Percentiles rank a stretch among this genome's conserved stretches.
Conservation (phyloP, 306 rosid genomes). For the Corylus americana region DNA sequence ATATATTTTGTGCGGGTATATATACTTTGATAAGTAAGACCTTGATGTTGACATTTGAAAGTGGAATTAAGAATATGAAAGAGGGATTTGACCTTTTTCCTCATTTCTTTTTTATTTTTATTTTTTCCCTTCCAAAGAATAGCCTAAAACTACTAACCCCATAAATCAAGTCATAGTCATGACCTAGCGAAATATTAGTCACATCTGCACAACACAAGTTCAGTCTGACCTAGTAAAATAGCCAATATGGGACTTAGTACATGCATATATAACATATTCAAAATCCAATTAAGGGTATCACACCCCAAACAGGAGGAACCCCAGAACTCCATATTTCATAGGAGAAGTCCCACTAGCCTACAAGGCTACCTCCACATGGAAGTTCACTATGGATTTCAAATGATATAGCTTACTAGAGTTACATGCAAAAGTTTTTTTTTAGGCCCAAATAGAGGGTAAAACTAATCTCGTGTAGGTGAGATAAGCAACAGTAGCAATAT, state of each 20-base stretch:
- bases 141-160: not conserved
- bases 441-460: constrained; percentile 8
- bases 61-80: not conserved
- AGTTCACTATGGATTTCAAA: not conserved
- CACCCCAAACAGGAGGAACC: not conserved
- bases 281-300: too few relatives aligned
- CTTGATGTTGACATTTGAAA: not conserved
- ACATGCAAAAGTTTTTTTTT: not conserved
- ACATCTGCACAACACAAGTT: too few relatives aligned
- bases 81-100: not conserved
- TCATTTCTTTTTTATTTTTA: too few relatives aligned
- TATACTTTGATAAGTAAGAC: not conserved
- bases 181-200: too few relatives aligned
- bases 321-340: not conserved
- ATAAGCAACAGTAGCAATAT: not conserved
- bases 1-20: not conserved
- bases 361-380: not conserved
- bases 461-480: not conserved
- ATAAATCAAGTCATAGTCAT: constrained; percentile 1
- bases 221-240: too few relatives aligned
- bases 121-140: not conserved
- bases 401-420: not conserved
- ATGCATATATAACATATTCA: too few relatives aligned
- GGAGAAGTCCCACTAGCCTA: not conserved
- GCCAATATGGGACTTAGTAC: too few relatives aligned